phyloP scores from a whole-genome alignment of 2,329 filamentous ascomycete species.

The Aureobasidium sp. region DNA sequence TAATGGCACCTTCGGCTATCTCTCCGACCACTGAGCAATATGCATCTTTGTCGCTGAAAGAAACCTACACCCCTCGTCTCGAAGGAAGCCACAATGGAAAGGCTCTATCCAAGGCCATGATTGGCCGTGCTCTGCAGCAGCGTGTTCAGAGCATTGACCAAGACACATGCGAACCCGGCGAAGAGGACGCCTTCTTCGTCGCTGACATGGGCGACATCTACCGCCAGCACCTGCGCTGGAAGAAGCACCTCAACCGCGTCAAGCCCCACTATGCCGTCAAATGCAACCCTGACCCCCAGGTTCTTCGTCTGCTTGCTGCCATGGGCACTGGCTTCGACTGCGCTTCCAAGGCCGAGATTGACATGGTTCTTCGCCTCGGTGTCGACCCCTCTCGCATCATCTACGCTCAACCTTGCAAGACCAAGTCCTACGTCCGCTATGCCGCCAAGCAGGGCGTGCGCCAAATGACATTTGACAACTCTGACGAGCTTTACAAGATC shows the following conservation, averaged over 20 bases:
- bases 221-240: constrained; percentile 97
- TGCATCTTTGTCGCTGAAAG: constrained; percentile 30
- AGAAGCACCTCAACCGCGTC: constrained; percentile 82
- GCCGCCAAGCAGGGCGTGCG: constrained; percentile 77
- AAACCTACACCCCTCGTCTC: constrained; percentile 16
- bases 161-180: constrained; percentile 80
- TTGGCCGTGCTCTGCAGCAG: constrained; percentile 77
- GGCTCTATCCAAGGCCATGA: constrained; percentile 62
- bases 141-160: constrained; percentile 78
- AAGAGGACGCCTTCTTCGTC: constrained; percentile 97
- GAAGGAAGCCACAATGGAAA: constrained; percentile 35
- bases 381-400: constrained; percentile 87
- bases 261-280: constrained; percentile 99
- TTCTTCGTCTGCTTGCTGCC: constrained; percentile 77
- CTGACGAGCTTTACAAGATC: constrained; percentile 96
- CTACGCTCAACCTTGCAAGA: constrained; percentile 99
- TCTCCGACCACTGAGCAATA: constrained; percentile 35
- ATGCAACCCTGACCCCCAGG: constrained; percentile 90
- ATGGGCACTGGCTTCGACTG: constrained; percentile 96
- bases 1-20: constrained; percentile 65
- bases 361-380: constrained; percentile 76
- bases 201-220: constrained; percentile 98
- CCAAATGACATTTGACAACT: constrained; percentile 99
- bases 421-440: constrained; percentile 92
- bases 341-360: constrained; percentile 94